Conservation (phyloP, 2,329 filamentous ascomycete genomes). For the Colletotrichum sp. region DNA sequence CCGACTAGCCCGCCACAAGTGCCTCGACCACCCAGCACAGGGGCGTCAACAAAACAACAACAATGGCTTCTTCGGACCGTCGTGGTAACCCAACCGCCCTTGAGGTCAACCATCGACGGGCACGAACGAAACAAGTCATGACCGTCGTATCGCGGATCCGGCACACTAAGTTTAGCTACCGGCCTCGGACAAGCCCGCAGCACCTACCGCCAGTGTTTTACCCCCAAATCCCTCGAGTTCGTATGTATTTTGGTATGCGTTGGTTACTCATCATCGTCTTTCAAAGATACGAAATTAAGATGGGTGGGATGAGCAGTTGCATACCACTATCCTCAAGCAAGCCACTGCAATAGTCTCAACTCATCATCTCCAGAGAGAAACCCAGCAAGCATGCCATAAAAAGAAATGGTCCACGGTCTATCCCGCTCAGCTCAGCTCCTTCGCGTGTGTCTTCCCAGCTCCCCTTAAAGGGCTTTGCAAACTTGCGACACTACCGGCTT, state of each 20-base stretch:
- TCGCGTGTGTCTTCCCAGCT: background rate
- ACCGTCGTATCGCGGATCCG: background rate
- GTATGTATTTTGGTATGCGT: background rate
- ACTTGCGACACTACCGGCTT: slow-evolving; percentile 19
- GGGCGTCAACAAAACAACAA: background rate
- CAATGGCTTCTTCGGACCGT: background rate
- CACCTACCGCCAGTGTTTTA: background rate
- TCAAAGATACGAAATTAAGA: background rate
- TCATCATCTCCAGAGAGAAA: background rate
- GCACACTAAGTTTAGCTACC: background rate
- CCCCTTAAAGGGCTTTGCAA: background rate
- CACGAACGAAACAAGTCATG: background rate
- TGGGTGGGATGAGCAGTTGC: background rate
- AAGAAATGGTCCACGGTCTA: background rate
- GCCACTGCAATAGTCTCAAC: background rate
- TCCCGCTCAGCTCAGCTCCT: background rate
- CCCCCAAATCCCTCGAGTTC: background rate
- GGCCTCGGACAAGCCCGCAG: background rate
- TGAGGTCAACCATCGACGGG: background rate
- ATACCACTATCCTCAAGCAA: background rate
- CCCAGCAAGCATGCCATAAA: background rate
- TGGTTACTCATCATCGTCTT: background rate
- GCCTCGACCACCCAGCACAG: background rate
- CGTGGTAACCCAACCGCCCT: background rate
- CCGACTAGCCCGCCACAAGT: background rate